Base-by-base conservation (phyloP, 257 asterid genomes). In the Thymus mandschuricus region DNA sequence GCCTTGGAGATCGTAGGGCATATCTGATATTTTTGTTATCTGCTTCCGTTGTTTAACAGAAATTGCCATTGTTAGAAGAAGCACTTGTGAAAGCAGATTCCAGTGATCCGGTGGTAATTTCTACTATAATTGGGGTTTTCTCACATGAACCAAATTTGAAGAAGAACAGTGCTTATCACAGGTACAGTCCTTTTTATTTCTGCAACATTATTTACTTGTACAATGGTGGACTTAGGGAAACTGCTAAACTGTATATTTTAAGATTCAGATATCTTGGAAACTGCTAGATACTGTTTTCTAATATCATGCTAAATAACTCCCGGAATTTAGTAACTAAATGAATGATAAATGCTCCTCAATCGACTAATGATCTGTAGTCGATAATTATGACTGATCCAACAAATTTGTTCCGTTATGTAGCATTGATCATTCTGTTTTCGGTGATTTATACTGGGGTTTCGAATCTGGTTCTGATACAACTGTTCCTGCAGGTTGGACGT, bases 121-220 rank as follows among this genome's bases (percentile, higher is more conserved):
- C 97, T 75, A 64, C 89, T 59, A 80, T 71, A 64, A 88, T 94
- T 49, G 76, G 50, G 62, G 79, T 75, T 62, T 91, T 83, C 80
- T 83, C 99, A 4, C 44, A 69, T 41, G 70, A 28, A 40, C 98
- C 99, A 70, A 75, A 65, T 70, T 77, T 88, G 87, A 89, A 89
- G 67, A 74, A 65, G 79, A 78, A 74, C 43, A 88, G 97, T 56
- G 83, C 86, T 29, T 88, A 76, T 78, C 84, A 64, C 87, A 82
- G 86, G 98, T 94, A 74, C 76, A 73, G 73, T 48, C 44, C 49
- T 31, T 62, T 6, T 64, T 1, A 27, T 44, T 21, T 60, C 10
- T 7, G 10, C 63, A 59, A 35, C 61, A 41, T 54, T 31, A 40
- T 67, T 6, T 5, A 44, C 6, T 9, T 27, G 30, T 34, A 43